phyloP scores from a whole-genome alignment of 192 early-diverging fungal genomes.

The Linnemannia exigua region DNA sequence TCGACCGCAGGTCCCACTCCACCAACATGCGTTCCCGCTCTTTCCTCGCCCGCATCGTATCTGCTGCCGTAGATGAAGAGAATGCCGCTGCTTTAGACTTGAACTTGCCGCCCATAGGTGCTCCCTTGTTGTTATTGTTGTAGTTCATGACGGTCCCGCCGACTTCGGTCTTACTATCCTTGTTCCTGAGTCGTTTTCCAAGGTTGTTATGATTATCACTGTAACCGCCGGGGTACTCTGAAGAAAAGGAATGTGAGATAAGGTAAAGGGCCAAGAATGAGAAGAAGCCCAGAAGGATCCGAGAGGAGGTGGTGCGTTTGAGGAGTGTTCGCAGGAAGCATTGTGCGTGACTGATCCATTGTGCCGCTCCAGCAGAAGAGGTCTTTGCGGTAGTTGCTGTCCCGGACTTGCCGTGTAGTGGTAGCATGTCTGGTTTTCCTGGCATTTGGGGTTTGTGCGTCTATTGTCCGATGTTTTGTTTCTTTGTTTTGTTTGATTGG shows the following conservation, averaged over 20 bases:
- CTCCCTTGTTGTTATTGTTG: neutral
- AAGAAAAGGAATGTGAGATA: conserved; percentile 4
- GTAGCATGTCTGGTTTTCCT: conserved; percentile 45
- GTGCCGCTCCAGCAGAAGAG: neutral
- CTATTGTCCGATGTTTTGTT: too few relatives aligned
- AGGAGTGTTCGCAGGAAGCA: conserved; percentile 21
- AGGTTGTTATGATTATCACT: neutral
- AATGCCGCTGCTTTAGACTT: neutral
- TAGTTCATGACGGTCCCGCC: neutral
- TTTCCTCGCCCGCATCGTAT: conserved; percentile 2
- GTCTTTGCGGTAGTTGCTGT: neutral
- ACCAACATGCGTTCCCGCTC: conserved; percentile 41
- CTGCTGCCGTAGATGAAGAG: neutral
- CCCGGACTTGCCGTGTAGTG: conserved; percentile 31
- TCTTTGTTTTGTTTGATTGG: too few relatives aligned
- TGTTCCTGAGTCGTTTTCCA: neutral
- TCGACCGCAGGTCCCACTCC: conserved; percentile 50
- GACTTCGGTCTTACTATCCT: neutral
- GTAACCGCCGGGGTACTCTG: neutral
- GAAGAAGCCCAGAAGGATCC: conserved; percentile 27
- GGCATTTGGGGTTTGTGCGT: conserved; percentile 4
- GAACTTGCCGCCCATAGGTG: neutral
- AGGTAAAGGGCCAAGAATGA: conserved; percentile 32
- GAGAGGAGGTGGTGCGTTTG: conserved; percentile 21
- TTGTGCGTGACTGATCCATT: neutral